phyloP scores from a whole-genome alignment of 768 basidiomycete genomes.

The Lactarius tabidus region DNA sequence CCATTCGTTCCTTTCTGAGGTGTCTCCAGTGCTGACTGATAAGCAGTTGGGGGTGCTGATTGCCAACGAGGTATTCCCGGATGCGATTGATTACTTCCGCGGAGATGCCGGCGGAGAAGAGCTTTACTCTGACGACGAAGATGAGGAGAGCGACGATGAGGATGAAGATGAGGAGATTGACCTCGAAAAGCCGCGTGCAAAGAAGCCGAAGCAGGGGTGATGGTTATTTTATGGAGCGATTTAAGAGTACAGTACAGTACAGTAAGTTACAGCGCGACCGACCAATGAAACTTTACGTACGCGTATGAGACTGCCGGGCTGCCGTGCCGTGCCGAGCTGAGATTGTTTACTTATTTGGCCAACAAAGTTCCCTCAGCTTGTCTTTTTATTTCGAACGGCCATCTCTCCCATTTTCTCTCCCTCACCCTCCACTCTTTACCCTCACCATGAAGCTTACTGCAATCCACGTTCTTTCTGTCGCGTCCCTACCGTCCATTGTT shows the following conservation, averaged over 20 bases:
- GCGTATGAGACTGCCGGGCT: neutral
- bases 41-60: slow-evolving; percentile 65
- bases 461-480: slow-evolving; percentile 31
- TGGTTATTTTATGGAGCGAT: slow-evolving; percentile 11
- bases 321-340: neutral
- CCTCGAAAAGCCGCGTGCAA: slow-evolving; percentile 74
- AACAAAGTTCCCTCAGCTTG: neutral
- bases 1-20: neutral
- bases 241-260: neutral
- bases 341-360: slow-evolving; percentile 1
- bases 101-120: slow-evolving; percentile 60
- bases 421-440: neutral
- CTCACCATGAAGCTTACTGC: slow-evolving; percentile 32
- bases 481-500: slow-evolving; percentile 39
- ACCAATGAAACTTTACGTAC: no score
- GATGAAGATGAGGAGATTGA: slow-evolving; percentile 79
- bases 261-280: no score
- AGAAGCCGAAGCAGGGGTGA: slow-evolving; percentile 63
- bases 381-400: slow-evolving; percentile 9
- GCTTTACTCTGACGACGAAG: slow-evolving; percentile 61
- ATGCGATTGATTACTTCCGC: slow-evolving; percentile 79
- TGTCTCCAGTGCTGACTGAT: neutral
- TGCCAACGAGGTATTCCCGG: slow-evolving; percentile 74
- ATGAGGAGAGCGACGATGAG: slow-evolving; percentile 68
- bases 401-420: slow-evolving; percentile 10